A percentile compares a stretch with the other conserved stretches of the same genome.
These are phyloP conservation scores for Powellomyces hirtus DNA, from an alignment of 192 early-diverging fungal species.

Conservation along the genomic window DNA sequence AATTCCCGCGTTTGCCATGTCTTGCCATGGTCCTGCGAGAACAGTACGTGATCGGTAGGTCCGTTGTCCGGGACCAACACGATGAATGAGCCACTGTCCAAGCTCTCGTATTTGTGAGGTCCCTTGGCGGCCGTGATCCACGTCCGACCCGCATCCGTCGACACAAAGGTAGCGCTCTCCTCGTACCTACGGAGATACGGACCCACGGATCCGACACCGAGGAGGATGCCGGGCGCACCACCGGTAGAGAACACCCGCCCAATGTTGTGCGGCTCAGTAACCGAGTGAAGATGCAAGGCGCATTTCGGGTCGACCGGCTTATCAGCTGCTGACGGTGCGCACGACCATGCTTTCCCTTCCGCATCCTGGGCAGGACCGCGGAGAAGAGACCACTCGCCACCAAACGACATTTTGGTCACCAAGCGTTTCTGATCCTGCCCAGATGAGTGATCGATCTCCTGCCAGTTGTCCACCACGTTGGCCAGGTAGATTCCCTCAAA, in stretches of 20 bases:
- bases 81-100: constrained; percentile 76
- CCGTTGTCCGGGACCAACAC: constrained; percentile 64
- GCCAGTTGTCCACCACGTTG: constrained; percentile 81
- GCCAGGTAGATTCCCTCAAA: constrained; percentile 77
- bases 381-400: constrained; percentile 85
- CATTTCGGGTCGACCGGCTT: constrained; percentile 46
- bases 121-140: constrained; percentile 78
- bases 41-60: constrained; percentile 51
- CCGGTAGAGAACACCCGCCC: constrained; percentile 73
- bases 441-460: constrained; percentile 47
- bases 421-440: constrained; percentile 53
- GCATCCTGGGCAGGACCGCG: constrained; percentile 58
- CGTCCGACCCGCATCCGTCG: constrained; percentile 79
- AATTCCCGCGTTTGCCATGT: constrained; percentile 60
- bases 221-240: constrained; percentile 76
- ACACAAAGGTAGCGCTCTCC: constrained; percentile 78
- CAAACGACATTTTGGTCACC: constrained; percentile 76
- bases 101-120: constrained; percentile 75
- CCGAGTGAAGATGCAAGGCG: constrained; percentile 82
- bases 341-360: constrained; percentile 56
- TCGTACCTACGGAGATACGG: constrained; percentile 63
- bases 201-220: constrained; percentile 91
- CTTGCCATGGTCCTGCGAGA: constrained; percentile 74
- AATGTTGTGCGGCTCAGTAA: constrained; percentile 64
- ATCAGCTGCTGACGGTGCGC: constrained; percentile 42